A percentile compares a stretch with the other conserved stretches of the same genome.
Evolutionary conservation across 495 filamentous ascomycete genomes (phyloP).

Genomic region (Neurospora sp.): DNA sequence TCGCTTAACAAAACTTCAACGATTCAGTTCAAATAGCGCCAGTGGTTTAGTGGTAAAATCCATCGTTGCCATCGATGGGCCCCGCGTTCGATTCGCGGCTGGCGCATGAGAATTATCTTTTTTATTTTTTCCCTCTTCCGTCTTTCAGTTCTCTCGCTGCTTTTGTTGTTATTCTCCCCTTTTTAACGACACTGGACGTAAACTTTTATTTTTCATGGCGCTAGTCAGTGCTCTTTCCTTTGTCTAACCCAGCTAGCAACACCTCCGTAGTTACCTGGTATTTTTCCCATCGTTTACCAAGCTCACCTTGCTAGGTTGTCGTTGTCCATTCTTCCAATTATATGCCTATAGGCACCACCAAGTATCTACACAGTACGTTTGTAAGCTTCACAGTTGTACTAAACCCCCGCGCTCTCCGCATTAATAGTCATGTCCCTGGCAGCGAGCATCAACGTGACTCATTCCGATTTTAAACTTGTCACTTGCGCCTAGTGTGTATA

Average conservation of each 20-base stretch:
- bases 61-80: neutral
- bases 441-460: neutral
- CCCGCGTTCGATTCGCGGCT: neutral
- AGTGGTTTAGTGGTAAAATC: neutral
- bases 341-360: neutral
- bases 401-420: neutral
- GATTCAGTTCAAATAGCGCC: neutral
- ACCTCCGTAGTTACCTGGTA: too few relatives aligned
- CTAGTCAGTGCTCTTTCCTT: too few relatives aligned
- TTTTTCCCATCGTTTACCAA: too few relatives aligned
- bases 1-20: rapidly evolving
- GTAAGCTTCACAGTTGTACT: neutral
- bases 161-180: neutral
- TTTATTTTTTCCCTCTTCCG: neutral
- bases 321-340: too few relatives aligned
- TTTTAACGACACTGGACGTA: too few relatives aligned
- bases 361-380: neutral
- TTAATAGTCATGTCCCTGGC: neutral
- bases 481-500: neutral
- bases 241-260: too few relatives aligned
- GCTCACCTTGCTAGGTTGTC: too few relatives aligned
- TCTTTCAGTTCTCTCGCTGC: too few relatives aligned
- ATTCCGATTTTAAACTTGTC: neutral
- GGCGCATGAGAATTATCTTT: neutral
- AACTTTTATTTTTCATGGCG: too few relatives aligned